Evolutionary conservation across 75 land plant genomes (phyloP).

Genomic region (Sequoiadendron giganteum): DNA sequence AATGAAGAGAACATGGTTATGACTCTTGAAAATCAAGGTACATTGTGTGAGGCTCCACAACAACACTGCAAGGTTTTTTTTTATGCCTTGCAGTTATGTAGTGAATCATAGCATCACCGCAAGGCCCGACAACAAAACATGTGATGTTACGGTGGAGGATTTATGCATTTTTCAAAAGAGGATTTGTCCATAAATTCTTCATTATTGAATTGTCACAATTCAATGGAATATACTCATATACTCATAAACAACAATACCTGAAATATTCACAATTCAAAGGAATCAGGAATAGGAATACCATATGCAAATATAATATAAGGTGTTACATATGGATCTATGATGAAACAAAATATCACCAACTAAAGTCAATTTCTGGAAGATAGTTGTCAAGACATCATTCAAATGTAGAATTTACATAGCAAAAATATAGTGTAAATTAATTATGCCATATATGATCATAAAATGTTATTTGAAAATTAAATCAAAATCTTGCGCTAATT

Average conservation of each 20-base stretch:
- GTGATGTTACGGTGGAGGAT: no score
- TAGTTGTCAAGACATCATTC: background rate
- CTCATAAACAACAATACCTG: constrained; percentile 92
- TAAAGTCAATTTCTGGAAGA: no score
- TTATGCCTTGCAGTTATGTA: no score
- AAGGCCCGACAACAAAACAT: no score
- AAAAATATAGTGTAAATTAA: background rate
- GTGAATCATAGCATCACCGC: no score
- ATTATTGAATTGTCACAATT: no score
- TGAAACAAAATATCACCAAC: background rate
- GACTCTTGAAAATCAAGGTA: no score
- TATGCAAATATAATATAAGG: background rate
- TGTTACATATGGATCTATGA: background rate
- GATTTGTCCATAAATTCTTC: no score
- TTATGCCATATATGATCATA: background rate
- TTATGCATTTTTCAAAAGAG: no score
- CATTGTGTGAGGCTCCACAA: no score
- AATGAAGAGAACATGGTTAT: no score
- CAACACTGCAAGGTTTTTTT: no score
- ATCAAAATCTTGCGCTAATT: background rate
- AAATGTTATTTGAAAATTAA: background rate
- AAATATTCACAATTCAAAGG: background rate
- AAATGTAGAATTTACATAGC: background rate
- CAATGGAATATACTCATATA: constrained; percentile 19
- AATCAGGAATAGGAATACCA: background rate